Evolutionary conservation across 1,284 basidiomycete genomes (phyloP), one percentile per base, ranked within the genome.

Genomic region (Trametes polyzona): DNA sequence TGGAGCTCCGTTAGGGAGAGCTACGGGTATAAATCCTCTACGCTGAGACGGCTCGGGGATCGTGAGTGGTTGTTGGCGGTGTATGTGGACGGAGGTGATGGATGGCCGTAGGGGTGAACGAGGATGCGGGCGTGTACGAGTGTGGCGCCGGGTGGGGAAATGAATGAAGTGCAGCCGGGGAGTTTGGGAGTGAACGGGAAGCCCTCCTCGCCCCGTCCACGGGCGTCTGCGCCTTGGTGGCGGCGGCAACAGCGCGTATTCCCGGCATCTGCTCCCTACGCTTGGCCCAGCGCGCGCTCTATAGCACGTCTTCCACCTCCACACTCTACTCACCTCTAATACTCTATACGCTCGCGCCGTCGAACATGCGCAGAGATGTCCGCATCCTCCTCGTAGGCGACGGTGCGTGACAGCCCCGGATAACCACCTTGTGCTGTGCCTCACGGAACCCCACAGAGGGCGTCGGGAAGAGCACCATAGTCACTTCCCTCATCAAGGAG

Each of bases 401-500:
- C 75, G 92, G 93, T 90, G 69, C 71, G 83, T 74, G 53, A 35
- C n/a, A 11, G 11, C 9, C n/a, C 7, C 16, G 8, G 6, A n/a
- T 24, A 26, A 32, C 10, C 39, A 17, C 32, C 11, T 16, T 10
- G 17, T 33, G 40, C 36, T 19, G 19, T 17, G 32, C n/a, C 46
- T 42, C 39, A 48, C 37, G 29, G 41, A 60, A 10, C 33, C 30
- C n/a, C 17, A 27, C 69, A 95, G 94, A 95, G 78, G 92, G 91
- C 64, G 94, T 96, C 66, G 94, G 94, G 64, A 96, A 96, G 80
- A 95, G 92, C 73, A 94, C 93, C 39, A 94, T 98, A 71, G 88
- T 98, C 71, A 96, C 93, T 14, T 94, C 93, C 30, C 83, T 98
- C 71, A 96, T 98, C 77, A 97, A 97, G 73, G 95, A 96, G 73